A percentile compares a stretch with the other conserved stretches of the same genome.
These are phyloP conservation scores for Kwoniella mangroviensis DNA, from an alignment of 768 basidiomycete species.

Conservation along the genomic window DNA sequence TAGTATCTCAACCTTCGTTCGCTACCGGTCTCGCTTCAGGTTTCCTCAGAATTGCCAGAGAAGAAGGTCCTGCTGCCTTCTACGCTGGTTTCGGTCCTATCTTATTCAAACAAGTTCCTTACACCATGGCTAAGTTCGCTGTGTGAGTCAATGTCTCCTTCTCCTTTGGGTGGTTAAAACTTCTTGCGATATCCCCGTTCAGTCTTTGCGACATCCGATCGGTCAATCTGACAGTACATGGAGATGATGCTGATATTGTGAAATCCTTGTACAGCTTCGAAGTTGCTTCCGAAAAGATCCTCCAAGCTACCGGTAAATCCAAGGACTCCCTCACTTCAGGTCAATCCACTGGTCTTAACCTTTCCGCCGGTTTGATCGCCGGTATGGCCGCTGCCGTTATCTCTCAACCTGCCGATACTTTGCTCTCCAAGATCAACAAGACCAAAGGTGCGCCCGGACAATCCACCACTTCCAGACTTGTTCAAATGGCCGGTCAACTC, in stretches of 20 bases:
- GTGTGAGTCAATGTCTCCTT: conserved; percentile 69
- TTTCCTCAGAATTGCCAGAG: conserved; percentile 58
- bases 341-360: conserved; percentile 69
- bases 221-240: too few relatives aligned
- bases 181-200: not conserved
- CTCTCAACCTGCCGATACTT: conserved; percentile 92
- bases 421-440: conserved; percentile 91
- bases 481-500: conserved; percentile 59
- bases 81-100: conserved; percentile 62
- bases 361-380: conserved; percentile 88
- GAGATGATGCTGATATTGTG: too few relatives aligned
- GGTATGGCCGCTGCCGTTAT: conserved; percentile 92
- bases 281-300: conserved; percentile 85
- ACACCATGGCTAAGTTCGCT: conserved; percentile 99
- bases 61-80: conserved; percentile 60
- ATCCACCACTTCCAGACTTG: conserved; percentile 57
- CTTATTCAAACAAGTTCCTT: conserved; percentile 77
- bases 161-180: not conserved
- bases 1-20: conserved; percentile 60
- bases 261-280: conserved; percentile 74
- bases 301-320: conserved; percentile 75
- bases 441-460: conserved; percentile 61
- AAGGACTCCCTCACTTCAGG: conserved; percentile 69
- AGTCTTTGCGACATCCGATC: not conserved
- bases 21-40: conserved; percentile 59